Percentiles rank a stretch among this genome's conserved stretches.
phyloP scores from a whole-genome alignment of 495 filamentous ascomycete genomes.

The Xylona heveae region DNA sequence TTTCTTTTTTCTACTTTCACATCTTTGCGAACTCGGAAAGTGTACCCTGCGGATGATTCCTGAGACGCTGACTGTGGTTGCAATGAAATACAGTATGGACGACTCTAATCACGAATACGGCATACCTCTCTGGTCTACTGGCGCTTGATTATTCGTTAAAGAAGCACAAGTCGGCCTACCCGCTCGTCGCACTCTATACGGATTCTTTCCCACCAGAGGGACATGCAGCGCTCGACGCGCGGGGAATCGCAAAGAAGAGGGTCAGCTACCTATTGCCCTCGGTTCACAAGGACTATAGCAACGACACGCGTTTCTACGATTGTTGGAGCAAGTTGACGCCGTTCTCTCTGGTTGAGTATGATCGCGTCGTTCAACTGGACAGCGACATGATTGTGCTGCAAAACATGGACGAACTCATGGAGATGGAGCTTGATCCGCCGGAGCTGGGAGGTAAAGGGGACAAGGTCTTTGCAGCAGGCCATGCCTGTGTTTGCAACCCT shows the following conservation, averaged over 20 bases:
- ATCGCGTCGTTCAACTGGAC: slow-evolving; percentile 59
- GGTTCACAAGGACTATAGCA: slow-evolving; percentile 29
- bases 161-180: slow-evolving; percentile 33
- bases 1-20: neutral
- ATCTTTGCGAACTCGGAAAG: neutral
- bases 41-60: slow-evolving; percentile 10
- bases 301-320: slow-evolving; percentile 59
- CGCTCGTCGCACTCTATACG: slow-evolving; percentile 59
- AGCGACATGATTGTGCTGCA: slow-evolving; percentile 58
- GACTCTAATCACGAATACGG: slow-evolving; percentile 55
- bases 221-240: slow-evolving; percentile 36
- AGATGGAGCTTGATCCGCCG: slow-evolving; percentile 39
- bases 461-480: slow-evolving; percentile 47
- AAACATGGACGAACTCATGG: slow-evolving; percentile 82
- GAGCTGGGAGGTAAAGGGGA: slow-evolving; percentile 26
- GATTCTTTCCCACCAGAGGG: slow-evolving; percentile 40
- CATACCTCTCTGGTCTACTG: slow-evolving; percentile 51
- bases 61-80: slow-evolving; percentile 9
- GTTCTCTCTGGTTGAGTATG: slow-evolving; percentile 49
- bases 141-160: slow-evolving; percentile 51
- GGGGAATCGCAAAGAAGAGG: slow-evolving; percentile 37
- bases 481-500: slow-evolving; percentile 73
- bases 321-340: slow-evolving; percentile 70
- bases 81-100: slow-evolving; percentile 58
- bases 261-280: slow-evolving; percentile 42